Base-by-base conservation (phyloP, 768 basidiomycete genomes). In the Daedaleopsis sinensis region DNA sequence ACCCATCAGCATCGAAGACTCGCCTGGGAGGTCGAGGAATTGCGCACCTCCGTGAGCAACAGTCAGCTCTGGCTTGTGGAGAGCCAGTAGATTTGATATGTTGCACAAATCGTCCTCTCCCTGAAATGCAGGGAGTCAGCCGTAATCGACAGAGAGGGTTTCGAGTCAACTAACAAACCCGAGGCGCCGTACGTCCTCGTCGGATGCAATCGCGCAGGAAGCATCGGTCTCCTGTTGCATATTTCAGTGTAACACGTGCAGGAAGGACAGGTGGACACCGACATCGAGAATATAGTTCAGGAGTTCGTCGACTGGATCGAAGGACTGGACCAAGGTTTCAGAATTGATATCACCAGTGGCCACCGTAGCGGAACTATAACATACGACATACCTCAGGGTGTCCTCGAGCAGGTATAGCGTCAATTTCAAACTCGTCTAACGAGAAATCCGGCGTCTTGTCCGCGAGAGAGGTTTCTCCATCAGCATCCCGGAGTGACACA, bases 211-310 rank as follows among this genome's bases (percentile, higher is more conserved):
- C 8, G 12, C 42, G 12, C 42, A 43, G 12, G 42, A n/a, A 4
- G 42, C 12, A 13, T 43, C 42, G 42, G 42, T 43, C 5, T 43
- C 7, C 42, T 43, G 42, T 43, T n/a, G 27, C 12, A 37, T 21
- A 51, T 21, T 0, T 18, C 18, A n/a, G 32, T 27, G 27, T 16
- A 16, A n/a, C 3, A 32, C 27, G 7, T 7, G 7, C 27, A 32
- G 7, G 27, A 32, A 32, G 27, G 27, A 32, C 27, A 32, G 27
- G 27, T 32, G 7, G 7, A 32, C 4, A 61, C 52, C 10, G 46
- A 66, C 67, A 23, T 57, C 53, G 8, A 68, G 59, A 19, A 68
- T 68, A 43, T 65, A 64, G 11, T 68, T 62, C 21, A 68, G 57
- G 15, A 64, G 23, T 18, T 59, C 54, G 21, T 64, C 65, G 19